phyloP scores from a whole-genome alignment of 257 asterid species.

The Solanum bulbocastanum region DNA sequence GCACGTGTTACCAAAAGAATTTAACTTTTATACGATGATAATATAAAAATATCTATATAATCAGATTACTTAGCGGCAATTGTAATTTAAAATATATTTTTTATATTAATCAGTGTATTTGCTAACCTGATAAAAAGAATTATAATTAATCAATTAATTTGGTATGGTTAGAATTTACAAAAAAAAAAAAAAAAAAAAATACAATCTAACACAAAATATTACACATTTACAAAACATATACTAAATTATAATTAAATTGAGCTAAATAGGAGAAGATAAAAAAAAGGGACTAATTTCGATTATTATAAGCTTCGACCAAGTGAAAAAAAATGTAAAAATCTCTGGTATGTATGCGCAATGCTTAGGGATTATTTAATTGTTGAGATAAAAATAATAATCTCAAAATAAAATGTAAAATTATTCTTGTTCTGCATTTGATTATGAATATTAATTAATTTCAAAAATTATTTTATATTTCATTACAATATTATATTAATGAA shows the following conservation, averaged over 20 bases:
- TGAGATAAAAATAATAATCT: background rate
- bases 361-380: background rate
- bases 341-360: background rate
- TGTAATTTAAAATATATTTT: background rate
- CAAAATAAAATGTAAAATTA: background rate
- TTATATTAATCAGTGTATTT: background rate
- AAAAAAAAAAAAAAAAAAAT: too few relatives aligned
- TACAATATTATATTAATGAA: background rate
- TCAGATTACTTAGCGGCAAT: background rate
- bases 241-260: background rate
- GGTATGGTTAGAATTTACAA: background rate
- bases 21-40: background rate
- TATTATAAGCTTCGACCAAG: background rate
- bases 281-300: background rate
- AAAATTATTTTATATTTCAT: background rate
- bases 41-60: background rate
- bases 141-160: background rate
- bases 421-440: background rate
- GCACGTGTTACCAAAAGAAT: background rate
- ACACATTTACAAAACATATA: background rate
- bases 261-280: background rate
- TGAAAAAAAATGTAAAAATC: background rate
- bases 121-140: background rate
- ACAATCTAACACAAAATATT: background rate
- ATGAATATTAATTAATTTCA: background rate